These are phyloP conservation scores for Ascochyta lentis DNA, from an alignment of 2,329 filamentous ascomycete species.

Conservation along the genomic window DNA sequence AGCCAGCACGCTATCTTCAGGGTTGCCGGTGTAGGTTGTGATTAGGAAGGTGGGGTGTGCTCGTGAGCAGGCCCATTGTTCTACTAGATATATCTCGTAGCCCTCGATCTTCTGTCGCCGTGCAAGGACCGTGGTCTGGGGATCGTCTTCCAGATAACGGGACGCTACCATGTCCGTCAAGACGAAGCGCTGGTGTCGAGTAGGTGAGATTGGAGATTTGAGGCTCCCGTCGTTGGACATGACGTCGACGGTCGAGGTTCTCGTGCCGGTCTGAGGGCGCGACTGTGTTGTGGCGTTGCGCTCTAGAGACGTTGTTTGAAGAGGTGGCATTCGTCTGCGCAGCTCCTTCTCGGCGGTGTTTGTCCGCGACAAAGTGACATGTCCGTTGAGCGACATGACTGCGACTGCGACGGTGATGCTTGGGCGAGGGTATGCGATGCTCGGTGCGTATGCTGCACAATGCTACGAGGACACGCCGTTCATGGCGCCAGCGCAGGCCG, in stretches of 20 bases:
- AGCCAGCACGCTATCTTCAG: constrained; percentile 77
- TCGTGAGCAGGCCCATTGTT: constrained; percentile 96
- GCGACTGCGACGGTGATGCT: not conserved
- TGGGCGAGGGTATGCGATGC: constrained; percentile 3
- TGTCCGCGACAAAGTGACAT: constrained; percentile 13
- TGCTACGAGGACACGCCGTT: constrained; percentile 18
- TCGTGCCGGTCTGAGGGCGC: constrained; percentile 18
- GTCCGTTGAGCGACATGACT: constrained; percentile 20
- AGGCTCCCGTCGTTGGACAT: constrained; percentile 15
- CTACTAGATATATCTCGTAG: constrained; percentile 92
- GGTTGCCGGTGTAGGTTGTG: constrained; percentile 89
- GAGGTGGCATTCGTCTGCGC: constrained; percentile 33
- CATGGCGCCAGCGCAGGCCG: constrained; percentile 31
- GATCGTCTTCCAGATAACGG: constrained; percentile 81
- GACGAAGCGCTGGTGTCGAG: constrained; percentile 63
- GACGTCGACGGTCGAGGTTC: constrained; percentile 19
- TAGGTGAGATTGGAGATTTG: constrained; percentile 35
- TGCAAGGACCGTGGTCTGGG: constrained; percentile 75
- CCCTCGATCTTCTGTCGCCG: constrained; percentile 74
- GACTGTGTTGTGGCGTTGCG: constrained; percentile 24
- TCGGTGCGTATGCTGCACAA: constrained; percentile 19
- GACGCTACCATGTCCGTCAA: constrained; percentile 72
- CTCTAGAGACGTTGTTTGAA: constrained; percentile 33
- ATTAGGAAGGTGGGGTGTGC: constrained; percentile 90
- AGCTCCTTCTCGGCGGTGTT: constrained; percentile 37